Base-by-base conservation (phyloP, 2,329 filamentous ascomycete species). In the Nannizziopsis barbatae region DNA sequence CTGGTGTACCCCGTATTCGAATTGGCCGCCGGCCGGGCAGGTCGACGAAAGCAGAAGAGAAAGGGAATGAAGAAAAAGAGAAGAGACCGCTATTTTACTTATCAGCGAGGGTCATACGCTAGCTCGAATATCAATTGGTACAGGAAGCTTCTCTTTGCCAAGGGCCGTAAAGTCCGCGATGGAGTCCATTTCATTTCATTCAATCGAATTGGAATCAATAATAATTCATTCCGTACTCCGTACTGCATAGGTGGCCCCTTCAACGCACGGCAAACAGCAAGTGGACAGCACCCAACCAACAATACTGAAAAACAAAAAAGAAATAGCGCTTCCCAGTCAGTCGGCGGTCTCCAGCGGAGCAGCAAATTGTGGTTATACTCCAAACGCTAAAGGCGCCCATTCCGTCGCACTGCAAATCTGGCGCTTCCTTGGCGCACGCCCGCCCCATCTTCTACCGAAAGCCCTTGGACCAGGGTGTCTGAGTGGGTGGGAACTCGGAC, bases 381-480 rank as follows among this genome's bases (percentile, higher is more conserved):
- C n/a, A 30, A 41, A 49, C 46, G 46, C 46, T 49, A 49, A 43
- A 11, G 14, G 22, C 46, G 46, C 46, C 46, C 39, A 44, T 49
- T 42, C 46, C 46, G 46, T 44, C 46, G 41, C 46, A 49, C 41
- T 44, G 46, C 18, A 49, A 49, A 49, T 49, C 46, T 33, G 40
- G 46, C 46, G 46, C 17, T 42, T 37, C 15, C 46, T 49, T 49
- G 41, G 46, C 40, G 22, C 35, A 38, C 31, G 22, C 20, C 46
- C 32, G 46, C 39, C 43, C 44, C 44, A 46, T 46, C 27, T 39
- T 15, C 27, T 8, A 17, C 22, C 3, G 7, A 27, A 27, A 27
- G 7, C 33, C 32, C 38, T 42, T 35, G 31, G 45, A 10, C 45
- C 15, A 47, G 36, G 36, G n/a, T n/a, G n/a, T n/a, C n/a, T n/a